Base-by-base conservation (phyloP, 306 rosid species). In the Sesbania bispinosa region DNA sequence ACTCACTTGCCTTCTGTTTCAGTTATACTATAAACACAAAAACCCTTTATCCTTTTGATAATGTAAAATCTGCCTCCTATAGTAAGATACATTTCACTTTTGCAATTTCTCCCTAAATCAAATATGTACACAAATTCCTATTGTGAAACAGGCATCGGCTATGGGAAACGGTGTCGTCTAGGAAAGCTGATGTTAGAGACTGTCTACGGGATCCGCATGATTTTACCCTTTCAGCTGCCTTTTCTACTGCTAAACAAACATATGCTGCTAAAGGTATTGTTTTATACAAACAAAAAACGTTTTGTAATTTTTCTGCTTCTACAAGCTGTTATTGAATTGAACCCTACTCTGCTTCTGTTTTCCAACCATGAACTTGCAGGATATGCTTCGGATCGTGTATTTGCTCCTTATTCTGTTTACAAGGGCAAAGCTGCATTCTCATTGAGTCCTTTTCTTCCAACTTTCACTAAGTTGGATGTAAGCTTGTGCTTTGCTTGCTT, bases 391-490 rank as follows among this genome's bases (percentile, higher is more conserved):
- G 80, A 63, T 43, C 81, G 79, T n/a, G 52, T 86, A 66, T 77
- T 52, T 81, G 98, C 89, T 74, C 75, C 97, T 16, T 90, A 85
- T 83, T 42, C 75, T 64, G 86, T 93, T 55, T 93, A 54, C 82
- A 90, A 90, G 86, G 98, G 98, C 58, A 93, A 90, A 90, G 98
- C 96, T 72, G 89, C 96, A 6, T 79, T 93, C 72, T 85, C 92
- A 71, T 68, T 93, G 73, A 46, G 20, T 51, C 98, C 98, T 55
- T 11, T 81, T 79, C 92, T 85, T 42, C 98, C 96, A 29, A 93
- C 92, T 79, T 93, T 93, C 77, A 83, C 92, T 10, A 87, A 84
- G 74, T 78, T 86, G 81, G 80, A 83, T 11, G 98, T 90, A 79
- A 71, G 81, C 36, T 24, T 67, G 15, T 39, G 45, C 19, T 51